Base-by-base conservation (phyloP, 345 rosid genomes). In the Aquilaria sinensis region DNA sequence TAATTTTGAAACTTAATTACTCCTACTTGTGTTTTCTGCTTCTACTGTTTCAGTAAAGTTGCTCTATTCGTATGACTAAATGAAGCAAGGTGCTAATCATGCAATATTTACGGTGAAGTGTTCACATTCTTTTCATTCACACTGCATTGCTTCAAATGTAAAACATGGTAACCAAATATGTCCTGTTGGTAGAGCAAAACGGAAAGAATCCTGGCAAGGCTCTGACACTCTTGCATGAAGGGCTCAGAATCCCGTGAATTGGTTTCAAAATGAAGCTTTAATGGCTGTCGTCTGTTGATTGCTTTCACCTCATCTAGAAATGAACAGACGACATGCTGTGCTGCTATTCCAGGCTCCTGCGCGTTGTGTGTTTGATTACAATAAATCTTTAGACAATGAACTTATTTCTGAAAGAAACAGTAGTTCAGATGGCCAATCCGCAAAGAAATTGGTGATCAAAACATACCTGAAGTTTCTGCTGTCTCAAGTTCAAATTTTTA, bases 81-180 rank as follows among this genome's bases (percentile, higher is more conserved):
- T 94, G 81, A 90, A 88, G 71, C 89, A 86, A 77, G 85, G 95
- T 65, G 88, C 70, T 9, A 96, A 95, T 12, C 99, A 85, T 15
- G 99, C 97, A 10, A 78, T 90, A 60, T 93, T 93, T 76, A 93
- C 95, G 2, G 96, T 97, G 12, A 96, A 93, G 65, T 93, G 97
- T 67, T 85, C 95, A 0, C 99, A 88, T 64, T 88, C 97, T 57
- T 94, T 94, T 77, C 99, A 94, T 72, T 90, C 90, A 73, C 87
- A 88, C 57, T 94, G 99, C 75, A 88, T 94, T 67, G 85, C 96
- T 72, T 86, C 96, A 5, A 90, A 84, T 64, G 96, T 86, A 62
- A 86, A 88, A 69, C 83, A 88, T 31, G 93, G 93, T 16, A 90
- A 86, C 81, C 92, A 81, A 76, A 81, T 83, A 47, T 94, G 97